Percentiles rank a stretch among this genome's conserved stretches.
These are phyloP conservation scores for Alternaria infectoria DNA, from an alignment of 2,329 filamentous ascomycete species.

Conservation along the genomic window DNA sequence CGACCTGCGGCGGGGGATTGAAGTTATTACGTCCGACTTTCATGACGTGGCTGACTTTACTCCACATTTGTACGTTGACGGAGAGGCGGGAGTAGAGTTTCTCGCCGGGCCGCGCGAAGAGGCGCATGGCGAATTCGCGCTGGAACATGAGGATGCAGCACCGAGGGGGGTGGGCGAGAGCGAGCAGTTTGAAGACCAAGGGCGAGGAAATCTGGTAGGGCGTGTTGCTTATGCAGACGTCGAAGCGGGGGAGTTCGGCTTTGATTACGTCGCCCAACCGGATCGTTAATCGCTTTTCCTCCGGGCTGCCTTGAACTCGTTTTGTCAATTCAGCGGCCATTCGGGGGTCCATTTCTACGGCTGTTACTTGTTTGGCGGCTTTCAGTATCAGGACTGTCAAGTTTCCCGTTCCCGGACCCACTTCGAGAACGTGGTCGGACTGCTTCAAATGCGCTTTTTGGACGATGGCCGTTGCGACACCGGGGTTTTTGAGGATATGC, in stretches of 20 bases:
- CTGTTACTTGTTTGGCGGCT: conserved; percentile 81
- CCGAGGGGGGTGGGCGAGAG: conserved; percentile 79
- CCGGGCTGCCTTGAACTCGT: conserved; percentile 87
- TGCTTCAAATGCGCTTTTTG: conserved; percentile 90
- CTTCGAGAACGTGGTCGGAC: conserved; percentile 85
- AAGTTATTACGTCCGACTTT: conserved; percentile 98
- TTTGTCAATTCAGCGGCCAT: conserved; percentile 97
- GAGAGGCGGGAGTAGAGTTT: conserved; percentile 87
- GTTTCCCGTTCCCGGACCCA: conserved; percentile 89
- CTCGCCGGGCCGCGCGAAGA: conserved; percentile 88
- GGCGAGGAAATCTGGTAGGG: conserved; percentile 85
- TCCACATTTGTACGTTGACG: conserved; percentile 94
- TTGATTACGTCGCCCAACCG: conserved; percentile 94
- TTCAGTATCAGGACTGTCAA: conserved; percentile 88
- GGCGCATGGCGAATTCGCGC: conserved; percentile 87
- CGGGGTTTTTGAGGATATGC: conserved; percentile 92
- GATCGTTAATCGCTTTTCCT: conserved; percentile 79
- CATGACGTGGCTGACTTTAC: conserved; percentile 75
- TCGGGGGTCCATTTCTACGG: conserved; percentile 91
- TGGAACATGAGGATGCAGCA: conserved; percentile 95
- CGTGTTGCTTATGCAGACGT: conserved; percentile 81
- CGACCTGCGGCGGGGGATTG: conserved; percentile 90
- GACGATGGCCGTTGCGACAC: conserved; percentile 81
- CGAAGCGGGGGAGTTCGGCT: conserved; percentile 75
- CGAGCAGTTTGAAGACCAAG: conserved; percentile 87